phyloP scores from a whole-genome alignment of 2,329 filamentous ascomycete species.

The Ophiognomonia clavigignenti-juglandacearum region DNA sequence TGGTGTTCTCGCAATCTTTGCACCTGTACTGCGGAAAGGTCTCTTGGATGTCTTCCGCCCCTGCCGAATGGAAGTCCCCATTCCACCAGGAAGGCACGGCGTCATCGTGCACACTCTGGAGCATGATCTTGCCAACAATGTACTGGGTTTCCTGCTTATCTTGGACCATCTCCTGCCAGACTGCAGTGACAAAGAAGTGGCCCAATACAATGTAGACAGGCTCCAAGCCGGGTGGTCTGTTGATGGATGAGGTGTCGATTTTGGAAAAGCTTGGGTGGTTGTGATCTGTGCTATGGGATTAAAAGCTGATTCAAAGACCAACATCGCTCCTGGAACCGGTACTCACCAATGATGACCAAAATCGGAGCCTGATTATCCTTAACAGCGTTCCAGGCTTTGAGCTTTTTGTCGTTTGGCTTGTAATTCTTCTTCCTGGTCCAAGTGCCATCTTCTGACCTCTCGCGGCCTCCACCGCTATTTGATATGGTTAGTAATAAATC shows the following conservation, averaged over 20 bases:
- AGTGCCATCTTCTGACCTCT: background rate
- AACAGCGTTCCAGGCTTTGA: background rate
- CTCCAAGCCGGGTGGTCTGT: constrained; percentile 46
- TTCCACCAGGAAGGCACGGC: constrained; percentile 53
- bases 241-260: constrained; percentile 23
- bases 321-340: background rate
- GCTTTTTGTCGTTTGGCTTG: background rate
- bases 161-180: constrained; percentile 59
- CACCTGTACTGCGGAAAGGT: background rate
- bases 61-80: background rate
- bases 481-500: too few relatives aligned
- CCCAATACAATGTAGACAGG: constrained; percentile 58
- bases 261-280: constrained; percentile 33
- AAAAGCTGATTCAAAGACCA: background rate
- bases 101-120: constrained; percentile 56
- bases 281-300: constrained; percentile 34
- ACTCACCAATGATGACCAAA: constrained; percentile 49
- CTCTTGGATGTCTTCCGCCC: background rate
- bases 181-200: constrained; percentile 62
- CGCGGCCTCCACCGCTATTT: constrained; percentile 48
- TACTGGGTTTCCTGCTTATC: constrained; percentile 1
- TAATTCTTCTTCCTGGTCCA: background rate
- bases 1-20: background rate
- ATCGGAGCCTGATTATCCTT: constrained; percentile 36
- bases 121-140: constrained; percentile 49